phyloP scores from a whole-genome alignment of 192 early-diverging fungal species.

The Coemansia sp. region DNA sequence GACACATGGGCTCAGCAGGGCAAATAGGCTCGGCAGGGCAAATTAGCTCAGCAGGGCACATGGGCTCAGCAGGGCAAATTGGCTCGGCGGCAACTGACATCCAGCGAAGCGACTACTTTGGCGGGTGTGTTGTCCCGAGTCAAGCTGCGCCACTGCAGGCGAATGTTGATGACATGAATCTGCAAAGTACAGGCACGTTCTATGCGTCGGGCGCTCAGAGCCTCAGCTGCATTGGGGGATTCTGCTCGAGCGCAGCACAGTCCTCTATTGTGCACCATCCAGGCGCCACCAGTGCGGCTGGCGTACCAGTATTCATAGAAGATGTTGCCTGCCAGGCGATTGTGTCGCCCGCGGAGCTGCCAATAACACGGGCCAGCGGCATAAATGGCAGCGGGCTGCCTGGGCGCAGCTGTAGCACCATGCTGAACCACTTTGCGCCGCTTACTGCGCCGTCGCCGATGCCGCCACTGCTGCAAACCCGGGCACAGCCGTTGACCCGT shows the following conservation, averaged over 20 bases:
- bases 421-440: conserved; percentile 14
- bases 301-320: background rate
- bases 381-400: background rate
- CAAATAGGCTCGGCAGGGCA: background rate
- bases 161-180: conserved; percentile 6
- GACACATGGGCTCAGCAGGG: conserved; percentile 18
- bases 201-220: conserved; percentile 2
- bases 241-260: background rate
- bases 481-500: conserved; percentile 2
- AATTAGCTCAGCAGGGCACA: conserved; percentile 16
- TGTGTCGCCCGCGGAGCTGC: background rate
- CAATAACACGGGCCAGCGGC: background rate
- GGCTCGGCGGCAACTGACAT: conserved; percentile 26
- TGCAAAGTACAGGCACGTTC: conserved; percentile 6
- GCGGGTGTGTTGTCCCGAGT: conserved; percentile 1
- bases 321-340: background rate
- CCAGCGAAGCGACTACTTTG: conserved; percentile 31
- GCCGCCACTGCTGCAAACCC: conserved; percentile 22
- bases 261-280: background rate
- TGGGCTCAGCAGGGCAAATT: background rate
- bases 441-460: conserved; percentile 33
- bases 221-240: background rate
- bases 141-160: background rate
- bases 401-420: conserved; percentile 10
- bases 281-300: conserved; percentile 3